Percentiles rank a stretch among this genome's conserved stretches.
Evolutionary conservation across 192 early-diverging fungal species (phyloP).

Genomic region (Gaertneriomyces semiglobifer): DNA sequence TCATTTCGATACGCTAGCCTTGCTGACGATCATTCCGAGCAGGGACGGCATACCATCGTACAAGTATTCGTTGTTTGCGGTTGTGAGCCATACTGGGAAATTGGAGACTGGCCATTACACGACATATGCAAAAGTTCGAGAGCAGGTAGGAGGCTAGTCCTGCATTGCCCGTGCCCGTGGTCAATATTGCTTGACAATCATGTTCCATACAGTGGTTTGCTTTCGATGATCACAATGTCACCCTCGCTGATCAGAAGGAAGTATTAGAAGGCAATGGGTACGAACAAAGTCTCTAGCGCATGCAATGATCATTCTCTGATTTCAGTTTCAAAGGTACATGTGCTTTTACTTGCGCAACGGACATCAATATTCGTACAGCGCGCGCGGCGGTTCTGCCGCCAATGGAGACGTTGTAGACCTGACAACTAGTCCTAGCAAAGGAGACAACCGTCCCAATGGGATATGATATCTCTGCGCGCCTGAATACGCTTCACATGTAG

Average conservation of each 20-base stretch:
- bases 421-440: too few relatives aligned
- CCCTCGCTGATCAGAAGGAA: conserved; percentile 63
- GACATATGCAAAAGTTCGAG: conserved; percentile 71
- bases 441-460: too few relatives aligned
- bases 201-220: conserved; percentile 67
- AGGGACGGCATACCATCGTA: conserved; percentile 60
- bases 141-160: conserved; percentile 47
- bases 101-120: conserved; percentile 96
- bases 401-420: too few relatives aligned
- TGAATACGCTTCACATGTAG: too few relatives aligned
- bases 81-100: conserved; percentile 86
- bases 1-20: too few relatives aligned
- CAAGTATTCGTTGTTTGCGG: conserved; percentile 83
- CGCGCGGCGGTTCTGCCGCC: too few relatives aligned
- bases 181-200: background rate
- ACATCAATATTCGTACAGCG: conserved; percentile 13
- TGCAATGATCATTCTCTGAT: conserved; percentile 15
- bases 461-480: too few relatives aligned
- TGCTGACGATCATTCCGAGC: too few relatives aligned
- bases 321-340: conserved; percentile 67
- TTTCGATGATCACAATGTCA: conserved; percentile 84
- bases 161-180: background rate
- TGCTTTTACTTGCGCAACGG: conserved; percentile 70
- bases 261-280: conserved; percentile 67
- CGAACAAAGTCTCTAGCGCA: background rate